Conservation (phyloP, 768 basidiomycete genomes). For the Mycena crocata region DNA sequence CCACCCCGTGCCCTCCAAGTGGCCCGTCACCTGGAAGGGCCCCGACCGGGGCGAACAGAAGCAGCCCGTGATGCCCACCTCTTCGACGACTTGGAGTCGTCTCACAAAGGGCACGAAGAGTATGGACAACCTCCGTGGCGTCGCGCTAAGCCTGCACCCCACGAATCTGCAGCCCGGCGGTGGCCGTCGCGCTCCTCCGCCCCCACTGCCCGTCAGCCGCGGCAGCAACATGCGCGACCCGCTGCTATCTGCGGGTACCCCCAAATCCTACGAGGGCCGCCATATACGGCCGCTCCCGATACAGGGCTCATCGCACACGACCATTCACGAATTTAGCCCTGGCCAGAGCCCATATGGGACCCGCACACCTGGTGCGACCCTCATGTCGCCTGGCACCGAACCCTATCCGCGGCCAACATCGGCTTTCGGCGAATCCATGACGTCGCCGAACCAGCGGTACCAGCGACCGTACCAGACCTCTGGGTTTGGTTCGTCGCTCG, state of each 20-base stretch:
- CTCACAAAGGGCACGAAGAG: constrained; percentile 62
- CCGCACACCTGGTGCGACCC: constrained; percentile 37
- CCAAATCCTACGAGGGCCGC: constrained; percentile 57
- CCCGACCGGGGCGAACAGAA: constrained; percentile 55
- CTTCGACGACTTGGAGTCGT: constrained; percentile 44
- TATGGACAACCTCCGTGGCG: constrained; percentile 63
- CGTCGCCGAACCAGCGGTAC: constrained; percentile 51
- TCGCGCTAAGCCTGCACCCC: constrained; percentile 45
- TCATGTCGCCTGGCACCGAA: constrained; percentile 63
- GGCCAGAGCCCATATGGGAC: constrained; percentile 40
- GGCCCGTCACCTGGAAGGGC: constrained; percentile 65
- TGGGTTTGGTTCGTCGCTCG: constrained; percentile 47
- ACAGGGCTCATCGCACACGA: constrained; percentile 51
- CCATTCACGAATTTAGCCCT: constrained; percentile 45
- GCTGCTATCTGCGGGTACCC: constrained; percentile 37
- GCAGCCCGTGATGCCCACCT: constrained; percentile 46
- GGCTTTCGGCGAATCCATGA: constrained; percentile 62
- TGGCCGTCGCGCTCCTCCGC: constrained; percentile 43
- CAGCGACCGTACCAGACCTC: constrained; percentile 51
- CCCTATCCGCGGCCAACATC: constrained; percentile 75
- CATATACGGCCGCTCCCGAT: constrained; percentile 54
- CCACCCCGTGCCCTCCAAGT: constrained; percentile 58
- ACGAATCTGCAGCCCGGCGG: constrained; percentile 48
- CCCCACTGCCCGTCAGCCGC: constrained; percentile 50
- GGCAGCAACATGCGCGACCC: constrained; percentile 38